phyloP scores from a whole-genome alignment of 106 monocot genomes.

The Chionographis japonica region DNA sequence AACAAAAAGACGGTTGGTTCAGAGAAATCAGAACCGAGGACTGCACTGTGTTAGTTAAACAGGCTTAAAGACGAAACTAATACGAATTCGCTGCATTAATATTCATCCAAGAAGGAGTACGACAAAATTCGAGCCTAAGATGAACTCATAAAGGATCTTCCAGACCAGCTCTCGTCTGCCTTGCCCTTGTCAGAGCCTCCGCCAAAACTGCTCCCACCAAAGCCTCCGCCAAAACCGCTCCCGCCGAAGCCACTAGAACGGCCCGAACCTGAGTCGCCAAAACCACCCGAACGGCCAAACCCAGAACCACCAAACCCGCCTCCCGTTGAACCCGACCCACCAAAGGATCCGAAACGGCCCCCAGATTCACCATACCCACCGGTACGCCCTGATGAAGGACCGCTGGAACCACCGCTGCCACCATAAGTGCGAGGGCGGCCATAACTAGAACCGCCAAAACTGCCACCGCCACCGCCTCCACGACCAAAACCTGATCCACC shows the following conservation, averaged over 20 bases:
- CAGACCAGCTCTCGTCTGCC: constrained; percentile 8
- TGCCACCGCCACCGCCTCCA: constrained; percentile 5
- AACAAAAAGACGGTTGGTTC: too few relatives aligned
- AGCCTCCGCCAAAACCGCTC: constrained; percentile 4
- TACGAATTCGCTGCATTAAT: too few relatives aligned
- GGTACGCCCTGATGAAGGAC: neutral
- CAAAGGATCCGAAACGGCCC: constrained; percentile 10
- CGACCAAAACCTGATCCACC: constrained; percentile 7
- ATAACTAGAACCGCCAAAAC: constrained; percentile 12
- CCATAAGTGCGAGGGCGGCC: constrained; percentile 10
- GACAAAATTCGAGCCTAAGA: constrained; percentile 4
- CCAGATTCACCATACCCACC: neutral
- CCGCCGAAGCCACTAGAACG: constrained; percentile 29
- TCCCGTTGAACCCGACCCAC: constrained; percentile 7
- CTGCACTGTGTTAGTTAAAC: too few relatives aligned
- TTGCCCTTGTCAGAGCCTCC: constrained; percentile 5
- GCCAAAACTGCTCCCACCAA: constrained; percentile 6
- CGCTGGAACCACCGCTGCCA: constrained; percentile 4
- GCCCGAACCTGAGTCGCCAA: too few relatives aligned
- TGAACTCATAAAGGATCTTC: constrained; percentile 17
- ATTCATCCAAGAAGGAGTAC: too few relatives aligned
- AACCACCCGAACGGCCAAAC: constrained; percentile 3
- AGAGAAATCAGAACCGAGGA: too few relatives aligned
- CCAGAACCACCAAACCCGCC: constrained; percentile 17
- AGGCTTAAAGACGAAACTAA: too few relatives aligned